Evolutionary conservation across 352 stramenopile species (phyloP), one percentile per base, ranked within the genome.

Genomic region (Aphanomyces cochlioides): DNA sequence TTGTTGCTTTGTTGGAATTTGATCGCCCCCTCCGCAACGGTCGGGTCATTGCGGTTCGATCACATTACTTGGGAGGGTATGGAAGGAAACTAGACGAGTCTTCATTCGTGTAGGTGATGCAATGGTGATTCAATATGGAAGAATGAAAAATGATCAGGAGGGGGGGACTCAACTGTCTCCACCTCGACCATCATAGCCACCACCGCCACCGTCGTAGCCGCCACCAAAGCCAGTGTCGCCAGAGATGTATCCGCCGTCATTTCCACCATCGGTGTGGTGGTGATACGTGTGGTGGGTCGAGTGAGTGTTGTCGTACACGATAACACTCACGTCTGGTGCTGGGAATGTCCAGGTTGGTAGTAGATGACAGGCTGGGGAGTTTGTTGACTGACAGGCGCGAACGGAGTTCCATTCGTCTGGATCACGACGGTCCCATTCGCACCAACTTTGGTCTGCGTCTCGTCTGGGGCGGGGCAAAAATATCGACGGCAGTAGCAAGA

Each of bases 201-300:
- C 54, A 39, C 34, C 54, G 28, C 43, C 28, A 3, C 36, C 17
- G 54, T 39, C 17, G 34, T 61, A 7, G 36, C 21, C 17, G n/a
- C 34, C 19, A 61, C 17, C 43, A n/a, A 61, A 61, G 17, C 54
- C 54, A 37, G 28, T 37, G 34, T 61, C 54, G 54, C 54, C 54
- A 28, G 28, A 28, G 2, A 28, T n/a, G 15, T 37, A 17, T 61
- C 54, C 15, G 54, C 54, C 28, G 43, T 19, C 54, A 61, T 61
- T 61, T 40, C 54, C 5, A 28, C 54, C n/a, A 61, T 41, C 28
- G 3, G 7, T 37, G 43, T 61, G 28, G 28, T 37, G 15, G 5
- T 7, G 7, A 61, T 37, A 41, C 28, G 28, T 28, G 28, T 28
- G 28, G 28, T 45, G 17, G 43, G 43, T n/a, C 43, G 43, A 61